Base-by-base conservation (phyloP, 495 filamentous ascomycete species). In the Xylaria venustula region DNA sequence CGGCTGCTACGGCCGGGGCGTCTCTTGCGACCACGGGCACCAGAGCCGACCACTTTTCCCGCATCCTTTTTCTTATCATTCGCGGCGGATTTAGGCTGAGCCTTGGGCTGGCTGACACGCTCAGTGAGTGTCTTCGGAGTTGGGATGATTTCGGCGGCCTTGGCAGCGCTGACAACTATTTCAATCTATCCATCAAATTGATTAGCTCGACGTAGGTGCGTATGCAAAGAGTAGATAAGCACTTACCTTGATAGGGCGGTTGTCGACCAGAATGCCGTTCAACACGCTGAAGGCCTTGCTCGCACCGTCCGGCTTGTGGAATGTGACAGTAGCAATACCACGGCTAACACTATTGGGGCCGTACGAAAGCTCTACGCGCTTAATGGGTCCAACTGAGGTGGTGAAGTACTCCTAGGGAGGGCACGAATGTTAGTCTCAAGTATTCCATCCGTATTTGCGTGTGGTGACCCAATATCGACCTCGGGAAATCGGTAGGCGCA, bases 291-390 rank as follows among this genome's bases (percentile, higher is more conserved):
- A 86, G 26, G 95, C 94, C 74, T 92, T 90, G 66, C 81, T 84
- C 52, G 92, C 95, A 47, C 87, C 89, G 61, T 88, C 89, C 15
- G 86, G 73, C 62, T 90, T 89, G 69, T 71, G 76, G 79, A 98
- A 98, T 19, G 74, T 77, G 58, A 82, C 77, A 34, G 75, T 77
- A 49, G 92, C 91, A 64, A 92, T 87, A 54, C 94, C 94, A 73
- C 92, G 90, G 83, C 93, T 97, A 30, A 82, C 83, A 50, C 94
- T 93, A 69, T 91, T 91, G 44, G 93, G 90, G 68, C 93, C 93
- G 75, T 98, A 98, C 32, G 90, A 91, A 67, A 98, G 82, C 70
- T 90, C 85, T 49, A 90, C 90, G 75, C 83, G 85, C 83, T 92
- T 97, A 75, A 97, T 88, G 51, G 90, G 87, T 45, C 93, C 95